A percentile compares a stretch with the other conserved stretches of the same genome.
These are phyloP conservation scores for Mycena albidolilacea DNA, from an alignment of 768 basidiomycete genomes.

Conservation along the genomic window DNA sequence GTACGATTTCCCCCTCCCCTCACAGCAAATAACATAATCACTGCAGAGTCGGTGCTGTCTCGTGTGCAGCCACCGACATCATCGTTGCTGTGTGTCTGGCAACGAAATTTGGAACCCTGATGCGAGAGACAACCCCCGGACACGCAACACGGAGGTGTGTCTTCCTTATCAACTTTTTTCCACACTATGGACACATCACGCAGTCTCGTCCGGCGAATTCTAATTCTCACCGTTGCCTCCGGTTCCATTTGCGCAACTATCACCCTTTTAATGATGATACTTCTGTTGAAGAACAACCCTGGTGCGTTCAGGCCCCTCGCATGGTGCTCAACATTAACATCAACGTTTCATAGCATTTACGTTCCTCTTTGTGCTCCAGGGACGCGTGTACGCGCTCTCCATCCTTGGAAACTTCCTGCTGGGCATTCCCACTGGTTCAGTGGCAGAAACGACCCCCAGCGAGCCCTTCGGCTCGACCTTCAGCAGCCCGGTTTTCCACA, in stretches of 20 bases:
- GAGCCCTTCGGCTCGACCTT: too few species aligned
- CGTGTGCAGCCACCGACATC: conserved; percentile 18
- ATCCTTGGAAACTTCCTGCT: not conserved
- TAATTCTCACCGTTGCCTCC: conserved; percentile 20
- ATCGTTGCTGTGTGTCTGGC: not conserved
- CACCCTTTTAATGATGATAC: conserved; percentile 10
- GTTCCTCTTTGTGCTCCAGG: conserved; percentile 1
- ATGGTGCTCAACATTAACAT: too few species aligned
- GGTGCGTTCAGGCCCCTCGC: not conserved
- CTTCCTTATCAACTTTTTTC: not conserved
- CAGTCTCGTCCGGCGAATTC: conserved; percentile 11
- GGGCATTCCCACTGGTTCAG: not conserved
- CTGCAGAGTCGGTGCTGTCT: conserved; percentile 10
- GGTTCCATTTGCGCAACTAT: not conserved
- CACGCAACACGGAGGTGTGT: not conserved
- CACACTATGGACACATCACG: not conserved
- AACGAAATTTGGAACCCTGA: conserved; percentile 9
- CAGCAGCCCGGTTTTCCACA: too few species aligned
- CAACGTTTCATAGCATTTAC: conserved; percentile 1
- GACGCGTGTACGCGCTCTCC: not conserved
- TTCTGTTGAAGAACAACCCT: not conserved
- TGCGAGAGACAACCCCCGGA: not conserved
- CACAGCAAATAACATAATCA: not conserved
- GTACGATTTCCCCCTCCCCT: not conserved
- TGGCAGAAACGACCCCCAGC: not conserved